These are phyloP conservation scores for Kodamaea sagamina DNA, from an alignment of 805 yeast genomes.

Conservation along the genomic window DNA sequence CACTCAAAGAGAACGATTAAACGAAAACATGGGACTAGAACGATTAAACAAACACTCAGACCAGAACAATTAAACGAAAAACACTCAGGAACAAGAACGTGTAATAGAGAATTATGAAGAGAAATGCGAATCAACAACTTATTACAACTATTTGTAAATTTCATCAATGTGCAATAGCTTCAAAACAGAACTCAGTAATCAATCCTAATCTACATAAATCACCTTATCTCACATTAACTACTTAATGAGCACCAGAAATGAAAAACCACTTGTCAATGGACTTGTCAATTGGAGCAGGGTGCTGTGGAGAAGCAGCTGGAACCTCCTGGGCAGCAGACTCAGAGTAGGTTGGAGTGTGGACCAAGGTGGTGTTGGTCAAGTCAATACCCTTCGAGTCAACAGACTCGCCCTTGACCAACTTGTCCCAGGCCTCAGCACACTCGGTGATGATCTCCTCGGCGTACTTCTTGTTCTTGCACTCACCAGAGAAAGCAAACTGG, in stretches of 20 bases:
- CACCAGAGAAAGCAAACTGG: constrained; percentile 72
- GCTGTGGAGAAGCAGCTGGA: constrained; percentile 69
- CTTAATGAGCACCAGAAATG: constrained; percentile 75
- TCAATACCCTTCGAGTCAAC: constrained; percentile 56
- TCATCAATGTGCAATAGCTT: too few species aligned
- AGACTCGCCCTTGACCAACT: constrained; percentile 49
- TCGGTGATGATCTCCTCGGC: constrained; percentile 63
- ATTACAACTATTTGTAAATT: too few species aligned
- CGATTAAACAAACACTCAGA: too few species aligned
- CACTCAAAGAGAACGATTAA: too few species aligned
- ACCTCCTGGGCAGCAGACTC: constrained; percentile 47
- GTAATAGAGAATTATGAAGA: too few species aligned
- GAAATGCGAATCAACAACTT: too few species aligned
- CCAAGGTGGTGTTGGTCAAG: constrained; percentile 74
- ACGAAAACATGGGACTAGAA: too few species aligned
- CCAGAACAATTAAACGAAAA: too few species aligned
- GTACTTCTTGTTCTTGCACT: constrained; percentile 56
- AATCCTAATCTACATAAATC: too few species aligned
- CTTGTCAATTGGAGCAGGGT: constrained; percentile 94
- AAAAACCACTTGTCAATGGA: constrained; percentile 98
- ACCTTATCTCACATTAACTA: too few species aligned
- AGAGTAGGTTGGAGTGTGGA: constrained; percentile 54
- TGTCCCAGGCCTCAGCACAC: constrained; percentile 70
- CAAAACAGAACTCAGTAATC: too few species aligned
- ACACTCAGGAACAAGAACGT: too few species aligned